Percentiles rank a stretch among this genome's conserved stretches.
Evolutionary conservation across 768 basidiomycete species (phyloP).

Genomic region (Xerocomellus amylosporus): DNA sequence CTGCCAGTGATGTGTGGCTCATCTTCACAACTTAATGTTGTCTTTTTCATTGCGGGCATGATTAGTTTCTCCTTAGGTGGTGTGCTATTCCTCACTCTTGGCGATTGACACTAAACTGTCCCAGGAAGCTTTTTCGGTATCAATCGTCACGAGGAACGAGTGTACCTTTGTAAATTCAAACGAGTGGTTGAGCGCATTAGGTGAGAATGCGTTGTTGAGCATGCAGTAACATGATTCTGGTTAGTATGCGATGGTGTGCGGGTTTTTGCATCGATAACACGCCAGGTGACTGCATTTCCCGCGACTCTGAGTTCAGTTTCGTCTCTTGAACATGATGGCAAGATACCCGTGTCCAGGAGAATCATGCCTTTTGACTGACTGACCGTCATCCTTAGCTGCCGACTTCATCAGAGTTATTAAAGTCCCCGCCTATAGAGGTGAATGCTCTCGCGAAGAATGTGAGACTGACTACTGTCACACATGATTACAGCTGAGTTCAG

Average conservation of each 20-base stretch:
- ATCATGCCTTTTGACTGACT: not conserved
- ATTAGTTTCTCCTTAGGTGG: no score
- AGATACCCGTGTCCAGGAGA: no score
- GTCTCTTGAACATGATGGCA: not conserved
- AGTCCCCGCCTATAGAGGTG: not conserved
- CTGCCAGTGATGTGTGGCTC: no score
- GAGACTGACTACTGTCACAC: slow-evolving; percentile 2
- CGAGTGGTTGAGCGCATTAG: not conserved
- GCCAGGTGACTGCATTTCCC: not conserved
- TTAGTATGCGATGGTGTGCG: no score
- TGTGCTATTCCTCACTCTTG: not conserved
- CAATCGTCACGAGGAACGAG: not conserved
- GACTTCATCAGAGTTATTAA: not conserved
- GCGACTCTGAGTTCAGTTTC: no score
- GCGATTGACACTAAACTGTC: not conserved
- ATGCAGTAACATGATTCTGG: not conserved
- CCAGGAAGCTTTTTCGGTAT: not conserved
- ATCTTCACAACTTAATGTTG: no score
- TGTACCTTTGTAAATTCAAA: not conserved
- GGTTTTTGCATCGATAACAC: not conserved
- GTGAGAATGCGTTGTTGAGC: not conserved
- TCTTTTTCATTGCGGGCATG: no score
- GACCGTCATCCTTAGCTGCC: not conserved
- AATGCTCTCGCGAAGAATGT: slow-evolving; percentile 1
- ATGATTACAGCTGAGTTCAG: not conserved